Evolutionary conservation across 805 yeast genomes (phyloP), one percentile per base, ranked within the genome.

Genomic region (Zygotorulaspora florentina): DNA sequence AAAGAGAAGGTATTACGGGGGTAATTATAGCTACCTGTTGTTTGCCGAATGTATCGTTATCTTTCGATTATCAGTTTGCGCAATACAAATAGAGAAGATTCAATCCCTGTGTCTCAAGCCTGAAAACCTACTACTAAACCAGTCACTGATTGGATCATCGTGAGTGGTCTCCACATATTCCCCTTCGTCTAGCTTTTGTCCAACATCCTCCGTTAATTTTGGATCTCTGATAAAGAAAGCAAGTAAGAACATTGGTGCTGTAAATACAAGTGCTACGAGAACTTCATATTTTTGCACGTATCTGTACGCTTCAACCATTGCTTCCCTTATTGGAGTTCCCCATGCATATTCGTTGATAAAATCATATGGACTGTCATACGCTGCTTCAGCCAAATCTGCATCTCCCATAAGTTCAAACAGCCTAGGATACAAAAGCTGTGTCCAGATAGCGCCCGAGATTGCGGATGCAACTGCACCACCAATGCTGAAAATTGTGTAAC

Each of bases 371-470:
- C 71, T 61, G 2, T 66, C 69, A 56, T 78, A 80, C 5, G 79
- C 80, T 1, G 46, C 46, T 0, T 62, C 55, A 8, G 73, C 74
- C 13, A 47, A 27, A 13, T 40, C 39, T 44, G 73, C 67, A 2
- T 63, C 38, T 27, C 51, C 48, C 26, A 80, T 65, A 46, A 71
- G 62, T 15, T 54, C 52, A 35, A 76, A 78, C 53, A 80, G 67
- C 17, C 65, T 57, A 50, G 80, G 77, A 15, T 47, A 47, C 13
- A 47, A 27, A 10, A 27, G 74, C 55, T 4, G 86, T 70, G 85
- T 76, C 87, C 87, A 84, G 29, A 83, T 71, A 20, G 87, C 86
- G 49, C 87, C 88, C 10, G 85, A 72, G 17, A 84, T 74, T 23
- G 83, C 65, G 30, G 74, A 62, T 20, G 89, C 89, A 39, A 83